Conservation (phyloP, 768 basidiomycete genomes). For the Hygrophoropsis aurantiaca region DNA sequence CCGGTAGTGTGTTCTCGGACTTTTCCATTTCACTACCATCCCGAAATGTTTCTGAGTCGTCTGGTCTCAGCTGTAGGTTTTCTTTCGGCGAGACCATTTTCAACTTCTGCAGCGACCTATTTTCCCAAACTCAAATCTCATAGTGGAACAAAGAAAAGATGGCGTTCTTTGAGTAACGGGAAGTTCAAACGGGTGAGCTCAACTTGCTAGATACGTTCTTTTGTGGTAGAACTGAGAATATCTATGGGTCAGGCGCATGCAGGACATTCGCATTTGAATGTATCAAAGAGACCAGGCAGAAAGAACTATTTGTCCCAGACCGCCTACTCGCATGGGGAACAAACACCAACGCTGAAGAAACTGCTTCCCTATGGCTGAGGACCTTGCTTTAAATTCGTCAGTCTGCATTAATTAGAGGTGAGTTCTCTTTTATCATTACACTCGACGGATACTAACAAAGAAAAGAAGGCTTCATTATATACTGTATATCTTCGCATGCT, state of each 20-base stretch:
- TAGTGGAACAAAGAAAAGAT: conserved; percentile 79
- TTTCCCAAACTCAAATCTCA: conserved; percentile 82
- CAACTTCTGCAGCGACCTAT: conserved; percentile 51
- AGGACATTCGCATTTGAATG: conserved; percentile 73
- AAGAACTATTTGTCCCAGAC: conserved; percentile 68
- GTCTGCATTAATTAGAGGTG: conserved; percentile 11
- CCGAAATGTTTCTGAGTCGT: conserved; percentile 28
- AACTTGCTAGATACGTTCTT: neutral
- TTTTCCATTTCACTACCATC: no score
- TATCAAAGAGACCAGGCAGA: conserved; percentile 59
- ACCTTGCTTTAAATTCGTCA: conserved; percentile 1
- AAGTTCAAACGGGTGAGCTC: conserved; percentile 72
- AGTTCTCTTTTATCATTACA: conserved; percentile 2
- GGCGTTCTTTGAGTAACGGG: conserved; percentile 67
- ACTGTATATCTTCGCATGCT: conserved; percentile 4
- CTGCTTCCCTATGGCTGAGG: conserved; percentile 66
- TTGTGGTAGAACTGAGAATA: neutral
- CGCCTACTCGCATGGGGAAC: conserved; percentile 62
- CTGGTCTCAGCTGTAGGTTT: conserved; percentile 31
- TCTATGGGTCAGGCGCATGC: conserved; percentile 61
- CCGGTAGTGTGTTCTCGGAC: no score
- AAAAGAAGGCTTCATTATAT: conserved; percentile 18
- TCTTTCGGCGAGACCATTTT: conserved; percentile 64
- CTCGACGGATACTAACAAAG: neutral
- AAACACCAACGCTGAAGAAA: conserved; percentile 68